Evolutionary conservation across 148 eudicot genomes (phyloP).

Genomic region (Cornus florida): DNA sequence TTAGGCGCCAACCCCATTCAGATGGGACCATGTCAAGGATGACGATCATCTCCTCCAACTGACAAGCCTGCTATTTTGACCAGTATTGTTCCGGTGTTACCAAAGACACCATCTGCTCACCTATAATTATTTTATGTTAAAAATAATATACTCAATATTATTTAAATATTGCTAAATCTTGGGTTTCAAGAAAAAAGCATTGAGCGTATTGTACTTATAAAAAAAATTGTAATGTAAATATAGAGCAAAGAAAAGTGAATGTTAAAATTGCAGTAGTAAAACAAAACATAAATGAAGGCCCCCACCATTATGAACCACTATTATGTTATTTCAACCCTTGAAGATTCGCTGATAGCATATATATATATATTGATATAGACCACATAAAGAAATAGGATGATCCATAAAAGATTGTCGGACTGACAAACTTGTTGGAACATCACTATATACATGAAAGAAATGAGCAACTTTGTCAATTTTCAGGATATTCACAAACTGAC

Average conservation of each 20-base stretch:
- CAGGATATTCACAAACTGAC: neutral
- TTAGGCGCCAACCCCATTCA: no score
- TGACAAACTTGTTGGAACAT: neutral
- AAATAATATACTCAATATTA: neutral
- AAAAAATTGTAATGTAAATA: no score
- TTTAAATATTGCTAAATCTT: no score
- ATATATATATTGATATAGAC: neutral
- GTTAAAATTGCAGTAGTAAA: no score
- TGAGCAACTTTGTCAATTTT: neutral
- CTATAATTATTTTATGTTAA: neutral
- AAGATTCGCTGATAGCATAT: no score
- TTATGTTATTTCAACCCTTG: no score
- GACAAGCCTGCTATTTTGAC: no score
- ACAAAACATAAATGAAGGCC: no score
- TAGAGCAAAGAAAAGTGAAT: neutral
- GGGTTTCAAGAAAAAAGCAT: neutral
- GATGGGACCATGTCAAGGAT: no score
- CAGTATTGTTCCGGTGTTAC: neutral
- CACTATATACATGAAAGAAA: neutral
- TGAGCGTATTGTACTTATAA: neutral
- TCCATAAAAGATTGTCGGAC: no score
- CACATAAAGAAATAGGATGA: neutral
- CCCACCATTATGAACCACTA: neutral
- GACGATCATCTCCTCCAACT: no score
- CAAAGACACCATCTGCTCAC: neutral